phyloP scores from a whole-genome alignment of 192 early-diverging fungal species.

The Mortierella claussenii region DNA sequence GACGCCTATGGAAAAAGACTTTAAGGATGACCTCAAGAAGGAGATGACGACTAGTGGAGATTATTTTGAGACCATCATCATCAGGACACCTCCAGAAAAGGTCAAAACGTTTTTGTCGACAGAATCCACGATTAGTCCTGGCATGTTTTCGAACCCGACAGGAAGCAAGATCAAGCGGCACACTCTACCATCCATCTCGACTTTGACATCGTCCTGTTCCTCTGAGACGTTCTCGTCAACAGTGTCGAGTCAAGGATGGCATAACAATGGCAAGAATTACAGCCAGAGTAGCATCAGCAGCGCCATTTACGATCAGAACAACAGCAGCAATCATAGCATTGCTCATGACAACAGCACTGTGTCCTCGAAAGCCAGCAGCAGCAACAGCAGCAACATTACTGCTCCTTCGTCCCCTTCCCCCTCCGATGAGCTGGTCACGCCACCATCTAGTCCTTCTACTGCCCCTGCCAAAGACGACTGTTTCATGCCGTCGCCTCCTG shows the following conservation, averaged over 20 bases:
- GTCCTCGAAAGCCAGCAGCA: background rate
- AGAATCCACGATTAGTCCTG: conserved; percentile 38
- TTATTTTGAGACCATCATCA: conserved; percentile 30
- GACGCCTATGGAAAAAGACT: conserved; percentile 5
- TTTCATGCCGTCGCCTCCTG: conserved; percentile 2
- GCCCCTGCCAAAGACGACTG: background rate
- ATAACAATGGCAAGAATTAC: background rate
- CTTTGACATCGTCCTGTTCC: background rate
- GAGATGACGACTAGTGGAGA: background rate
- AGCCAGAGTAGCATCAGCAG: background rate
- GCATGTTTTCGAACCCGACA: conserved; percentile 30
- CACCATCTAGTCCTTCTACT: conserved; percentile 14
- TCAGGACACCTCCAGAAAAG: conserved; percentile 20
- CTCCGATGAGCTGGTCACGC: conserved; percentile 6
- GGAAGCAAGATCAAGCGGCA: conserved; percentile 20
- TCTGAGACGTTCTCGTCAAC: no score
- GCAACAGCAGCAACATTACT: conserved; percentile 7
- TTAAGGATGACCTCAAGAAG: conserved; percentile 10
- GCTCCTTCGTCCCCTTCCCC: background rate
- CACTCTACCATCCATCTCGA: conserved; percentile 13
- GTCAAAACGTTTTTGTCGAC: conserved; percentile 30
- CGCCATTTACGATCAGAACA: no score
- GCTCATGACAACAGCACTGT: no score
- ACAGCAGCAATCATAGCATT: no score
- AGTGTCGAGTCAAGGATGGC: no score